Conservation (phyloP, 2,329 filamentous ascomycete species). For the Sarocladium oryzae region DNA sequence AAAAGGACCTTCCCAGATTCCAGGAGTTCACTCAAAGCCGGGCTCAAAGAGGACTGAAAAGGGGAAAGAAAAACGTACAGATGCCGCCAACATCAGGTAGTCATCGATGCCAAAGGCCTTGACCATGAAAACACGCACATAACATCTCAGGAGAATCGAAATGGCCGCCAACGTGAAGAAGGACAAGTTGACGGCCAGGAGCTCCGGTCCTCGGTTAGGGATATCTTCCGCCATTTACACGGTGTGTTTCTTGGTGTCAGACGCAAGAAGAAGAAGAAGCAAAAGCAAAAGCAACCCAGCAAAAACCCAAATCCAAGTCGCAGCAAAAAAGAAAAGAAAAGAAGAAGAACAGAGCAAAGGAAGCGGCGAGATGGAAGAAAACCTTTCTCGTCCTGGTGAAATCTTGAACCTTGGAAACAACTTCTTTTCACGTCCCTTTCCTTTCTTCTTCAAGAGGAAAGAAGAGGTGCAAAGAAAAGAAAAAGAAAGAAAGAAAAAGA, state of each 20-base stretch:
- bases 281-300: too few species aligned
- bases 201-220: slow-evolving; percentile 23
- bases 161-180: slow-evolving; percentile 19
- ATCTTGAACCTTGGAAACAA: too few species aligned
- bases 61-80: slow-evolving; percentile 15
- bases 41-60: neutral
- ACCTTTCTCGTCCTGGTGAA: too few species aligned
- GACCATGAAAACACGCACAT: slow-evolving; percentile 25
- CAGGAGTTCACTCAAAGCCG: too few species aligned
- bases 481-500: neutral
- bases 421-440: neutral
- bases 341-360: neutral
- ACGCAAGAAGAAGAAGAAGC: too few species aligned
- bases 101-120: slow-evolving; percentile 29
- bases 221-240: neutral
- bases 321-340: too few species aligned
- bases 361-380: too few species aligned
- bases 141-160: slow-evolving; percentile 23
- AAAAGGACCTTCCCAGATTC: neutral
- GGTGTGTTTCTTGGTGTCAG: neutral
- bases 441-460: neutral
- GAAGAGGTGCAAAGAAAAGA: too few species aligned
- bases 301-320: too few species aligned
- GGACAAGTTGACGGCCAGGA: slow-evolving; percentile 25
- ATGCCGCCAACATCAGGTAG: slow-evolving; percentile 28